phyloP scores from a whole-genome alignment of 2,329 filamentous ascomycete species.

The Ophiocordyceps camponoti-rufipedis region DNA sequence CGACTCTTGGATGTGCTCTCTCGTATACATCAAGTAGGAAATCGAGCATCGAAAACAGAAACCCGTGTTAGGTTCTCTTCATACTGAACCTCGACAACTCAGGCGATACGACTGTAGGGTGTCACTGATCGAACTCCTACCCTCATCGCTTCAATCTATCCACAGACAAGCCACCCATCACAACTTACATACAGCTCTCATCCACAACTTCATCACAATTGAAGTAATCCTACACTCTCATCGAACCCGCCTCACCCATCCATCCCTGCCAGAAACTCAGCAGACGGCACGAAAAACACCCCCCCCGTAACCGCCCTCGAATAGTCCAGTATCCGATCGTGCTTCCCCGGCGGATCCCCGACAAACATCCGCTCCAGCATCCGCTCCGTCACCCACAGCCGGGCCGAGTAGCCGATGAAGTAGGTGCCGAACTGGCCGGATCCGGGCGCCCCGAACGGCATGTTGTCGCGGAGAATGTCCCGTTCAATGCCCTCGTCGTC shows the following conservation, averaged over 20 bases:
- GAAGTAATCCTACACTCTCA: neutral
- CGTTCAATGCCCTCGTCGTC: constrained; percentile 30
- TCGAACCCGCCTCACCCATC: neutral
- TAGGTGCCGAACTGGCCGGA: constrained; percentile 35
- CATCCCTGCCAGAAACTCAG: constrained; percentile 1
- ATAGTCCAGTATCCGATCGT: constrained; percentile 37
- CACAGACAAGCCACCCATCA: too few relatives aligned
- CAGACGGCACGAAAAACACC: constrained; percentile 31
- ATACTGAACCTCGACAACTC: too few relatives aligned
- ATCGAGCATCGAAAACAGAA: too few relatives aligned
- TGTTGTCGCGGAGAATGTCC: constrained; percentile 37
- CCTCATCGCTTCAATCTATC: too few relatives aligned
- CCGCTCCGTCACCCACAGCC: constrained; percentile 36
- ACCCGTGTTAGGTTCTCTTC: too few relatives aligned
- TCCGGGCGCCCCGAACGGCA: constrained; percentile 38
- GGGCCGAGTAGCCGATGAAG: constrained; percentile 35
- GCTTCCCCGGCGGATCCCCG: constrained; percentile 30
- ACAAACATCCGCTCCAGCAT: constrained; percentile 41
- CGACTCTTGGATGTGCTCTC: too few relatives aligned
- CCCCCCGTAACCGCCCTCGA: constrained; percentile 32
- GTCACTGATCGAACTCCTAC: too few relatives aligned
- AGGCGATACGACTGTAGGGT: too few relatives aligned
- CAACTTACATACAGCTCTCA: too few relatives aligned
- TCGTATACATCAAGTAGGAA: too few relatives aligned
- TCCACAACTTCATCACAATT: too few relatives aligned